Evolutionary conservation across 257 asterid genomes (phyloP).

Genomic region (Solanum virginianum): DNA sequence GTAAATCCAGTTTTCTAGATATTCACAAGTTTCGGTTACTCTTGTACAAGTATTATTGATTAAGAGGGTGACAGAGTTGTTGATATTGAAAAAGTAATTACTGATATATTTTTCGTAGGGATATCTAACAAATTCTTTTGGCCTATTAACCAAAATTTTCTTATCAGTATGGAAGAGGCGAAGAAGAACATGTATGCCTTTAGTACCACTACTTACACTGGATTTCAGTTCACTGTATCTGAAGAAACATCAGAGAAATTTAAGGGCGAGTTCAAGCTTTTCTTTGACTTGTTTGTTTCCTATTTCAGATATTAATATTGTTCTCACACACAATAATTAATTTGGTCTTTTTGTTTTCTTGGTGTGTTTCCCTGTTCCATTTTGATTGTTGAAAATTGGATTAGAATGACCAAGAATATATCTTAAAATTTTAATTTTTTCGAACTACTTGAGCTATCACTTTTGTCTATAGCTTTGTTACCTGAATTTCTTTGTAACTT

Average conservation of each 20-base stretch:
- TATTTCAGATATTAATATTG: no score
- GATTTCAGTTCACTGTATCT: conserved; percentile 92
- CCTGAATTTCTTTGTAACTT: no score
- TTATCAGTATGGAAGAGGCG: conserved; percentile 91
- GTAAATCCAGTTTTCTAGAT: background rate
- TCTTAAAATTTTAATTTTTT: no score
- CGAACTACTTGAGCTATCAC: no score
- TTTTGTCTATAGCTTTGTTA: no score
- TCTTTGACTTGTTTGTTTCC: background rate
- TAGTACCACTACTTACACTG: conserved; percentile 95
- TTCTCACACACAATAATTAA: no score
- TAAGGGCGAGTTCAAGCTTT: conserved; percentile 46
- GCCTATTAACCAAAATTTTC: background rate
- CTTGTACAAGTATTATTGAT: background rate
- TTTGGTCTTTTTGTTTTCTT: no score
- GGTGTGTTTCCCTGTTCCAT: no score
- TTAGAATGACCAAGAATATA: no score
- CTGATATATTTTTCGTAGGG: background rate
- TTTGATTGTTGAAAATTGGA: no score
- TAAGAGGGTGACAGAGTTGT: background rate
- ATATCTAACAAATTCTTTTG: background rate
- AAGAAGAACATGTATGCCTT: conserved; percentile 97
- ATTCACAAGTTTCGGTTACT: background rate
- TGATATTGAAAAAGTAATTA: background rate
- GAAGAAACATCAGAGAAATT: conserved; percentile 97